A percentile compares a stretch with the other conserved stretches of the same genome.
Conservation (phyloP, 106 monocot species). For the Dendrobium catenatum region DNA sequence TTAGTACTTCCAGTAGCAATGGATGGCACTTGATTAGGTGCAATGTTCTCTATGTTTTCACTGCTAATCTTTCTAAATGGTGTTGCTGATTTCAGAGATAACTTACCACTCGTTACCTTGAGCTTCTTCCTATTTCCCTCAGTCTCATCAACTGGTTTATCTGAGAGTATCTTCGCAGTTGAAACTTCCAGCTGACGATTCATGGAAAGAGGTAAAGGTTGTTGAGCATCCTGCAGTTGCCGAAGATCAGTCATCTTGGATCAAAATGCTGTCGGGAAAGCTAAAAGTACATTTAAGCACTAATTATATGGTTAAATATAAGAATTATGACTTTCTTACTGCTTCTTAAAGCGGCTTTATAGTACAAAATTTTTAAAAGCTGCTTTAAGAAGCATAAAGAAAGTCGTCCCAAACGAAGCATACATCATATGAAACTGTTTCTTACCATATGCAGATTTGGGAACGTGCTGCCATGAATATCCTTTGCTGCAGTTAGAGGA, state of each 20-base stretch:
- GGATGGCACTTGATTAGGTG: conserved; percentile 8
- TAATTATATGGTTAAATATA: not conserved
- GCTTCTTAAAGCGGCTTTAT: too few species aligned
- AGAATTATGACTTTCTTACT: not conserved
- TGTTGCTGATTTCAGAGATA: conserved; percentile 19
- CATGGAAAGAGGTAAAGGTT: not conserved
- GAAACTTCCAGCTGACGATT: conserved; percentile 16
- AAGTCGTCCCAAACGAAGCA: too few species aligned
- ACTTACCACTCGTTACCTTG: conserved; percentile 22
- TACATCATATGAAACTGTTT: not conserved
- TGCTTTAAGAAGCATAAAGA: too few species aligned
- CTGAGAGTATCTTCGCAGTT: conserved; percentile 8
- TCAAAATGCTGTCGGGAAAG: not conserved
- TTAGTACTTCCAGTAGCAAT: not conserved
- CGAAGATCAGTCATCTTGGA: not conserved
- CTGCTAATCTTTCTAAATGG: conserved; percentile 1
- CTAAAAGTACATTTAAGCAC: not conserved
- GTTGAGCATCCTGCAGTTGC: not conserved
- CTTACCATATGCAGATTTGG: conserved; percentile 11
- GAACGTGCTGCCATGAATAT: conserved; percentile 3
- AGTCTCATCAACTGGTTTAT: conserved; percentile 7
- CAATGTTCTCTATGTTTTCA: conserved; percentile 40
- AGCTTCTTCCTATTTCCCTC: conserved; percentile 29
- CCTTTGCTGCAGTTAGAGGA: conserved; percentile 18
- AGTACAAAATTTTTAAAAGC: too few species aligned